phyloP scores from a whole-genome alignment of 768 basidiomycete genomes.

The Calocybe gangraenosa region DNA sequence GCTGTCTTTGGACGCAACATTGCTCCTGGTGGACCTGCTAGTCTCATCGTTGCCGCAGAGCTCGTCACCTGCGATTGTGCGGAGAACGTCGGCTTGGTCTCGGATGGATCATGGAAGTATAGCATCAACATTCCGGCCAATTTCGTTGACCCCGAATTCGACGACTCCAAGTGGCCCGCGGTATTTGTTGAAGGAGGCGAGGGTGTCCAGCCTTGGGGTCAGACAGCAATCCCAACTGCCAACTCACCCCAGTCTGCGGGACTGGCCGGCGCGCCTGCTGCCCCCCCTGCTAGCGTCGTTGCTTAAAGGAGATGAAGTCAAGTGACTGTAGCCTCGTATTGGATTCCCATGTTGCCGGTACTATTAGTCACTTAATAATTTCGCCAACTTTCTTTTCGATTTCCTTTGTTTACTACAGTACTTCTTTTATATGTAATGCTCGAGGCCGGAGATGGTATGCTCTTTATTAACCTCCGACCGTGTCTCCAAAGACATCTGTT shows the following conservation, averaged over 20 bases:
- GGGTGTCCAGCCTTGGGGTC: conserved; percentile 21
- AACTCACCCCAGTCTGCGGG: conserved; percentile 14
- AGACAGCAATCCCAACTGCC: conserved; percentile 4
- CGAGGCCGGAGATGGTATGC: no score
- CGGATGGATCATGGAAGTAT: conserved; percentile 23
- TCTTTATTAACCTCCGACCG: no score
- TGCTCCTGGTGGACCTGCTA: no score
- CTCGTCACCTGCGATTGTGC: conserved; percentile 17
- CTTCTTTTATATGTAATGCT: no score
- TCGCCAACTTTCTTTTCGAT: no score
- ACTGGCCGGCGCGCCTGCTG: conserved; percentile 7
- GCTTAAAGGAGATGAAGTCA: no score
- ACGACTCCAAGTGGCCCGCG: conserved; percentile 20
- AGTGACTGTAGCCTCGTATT: no score
- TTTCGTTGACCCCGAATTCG: conserved; percentile 10
- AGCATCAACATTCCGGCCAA: conserved; percentile 13
- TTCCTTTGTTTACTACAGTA: no score
- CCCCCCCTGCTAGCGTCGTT: conserved; percentile 14
- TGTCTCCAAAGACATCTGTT: no score
- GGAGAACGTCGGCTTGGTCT: conserved; percentile 12
- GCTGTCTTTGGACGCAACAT: no score
- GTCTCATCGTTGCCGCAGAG: conserved; percentile 19
- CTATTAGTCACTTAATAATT: no score
- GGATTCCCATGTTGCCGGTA: no score
- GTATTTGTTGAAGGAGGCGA: conserved; percentile 20